Evolutionary conservation across 768 basidiomycete genomes (phyloP), one percentile per base, ranked within the genome.

Genomic region (Tylopilus intermedius): DNA sequence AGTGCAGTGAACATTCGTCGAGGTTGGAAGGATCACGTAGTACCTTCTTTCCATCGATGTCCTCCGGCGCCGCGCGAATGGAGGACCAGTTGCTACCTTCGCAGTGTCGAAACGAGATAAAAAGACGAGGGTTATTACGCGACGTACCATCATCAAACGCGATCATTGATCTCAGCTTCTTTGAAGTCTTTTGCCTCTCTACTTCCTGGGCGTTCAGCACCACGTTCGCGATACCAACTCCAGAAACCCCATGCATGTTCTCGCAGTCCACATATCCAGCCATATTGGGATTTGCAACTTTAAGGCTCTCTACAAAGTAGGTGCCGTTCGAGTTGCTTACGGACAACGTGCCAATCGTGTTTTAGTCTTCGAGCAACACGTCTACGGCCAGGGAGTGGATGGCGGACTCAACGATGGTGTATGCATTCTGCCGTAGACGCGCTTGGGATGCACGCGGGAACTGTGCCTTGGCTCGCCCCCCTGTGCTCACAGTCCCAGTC

Each of bases 241-340:
- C 95, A 50, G 93, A 88, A 13, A 94, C 73, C 1, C 90, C 91
- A 59, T 86, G 87, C 33, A 94, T 67, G 53, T 80, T 82, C 72
- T 99, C 96, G 61, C 85, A 98, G 67, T 98, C 96, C 33, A 98
- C 95, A 54, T 83, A 96, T 9, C 94, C 96, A 53, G 76, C 70
- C 42, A 79, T 75, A 67, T 98, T 95, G 44, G 96, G 76, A 67
- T 98, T 98, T 5, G 96, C 98, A 63, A 95, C 86, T 71, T 85
- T 81, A 53, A 99, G 76, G 60, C 88, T 88, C 70, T 94, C 80
- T 8, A 93, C 88, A 67, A 98, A 99, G 70, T 83, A 94, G 13
- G 94, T 96, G 4, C 96, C 96, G 61, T 97, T 94, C 35, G 89
- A 91, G 69, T 97, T 96, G 71, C 87, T 90, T 50, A 95, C 87